Base-by-base conservation (phyloP, 192 early-diverging fungal genomes). In the Backusella sp. region DNA sequence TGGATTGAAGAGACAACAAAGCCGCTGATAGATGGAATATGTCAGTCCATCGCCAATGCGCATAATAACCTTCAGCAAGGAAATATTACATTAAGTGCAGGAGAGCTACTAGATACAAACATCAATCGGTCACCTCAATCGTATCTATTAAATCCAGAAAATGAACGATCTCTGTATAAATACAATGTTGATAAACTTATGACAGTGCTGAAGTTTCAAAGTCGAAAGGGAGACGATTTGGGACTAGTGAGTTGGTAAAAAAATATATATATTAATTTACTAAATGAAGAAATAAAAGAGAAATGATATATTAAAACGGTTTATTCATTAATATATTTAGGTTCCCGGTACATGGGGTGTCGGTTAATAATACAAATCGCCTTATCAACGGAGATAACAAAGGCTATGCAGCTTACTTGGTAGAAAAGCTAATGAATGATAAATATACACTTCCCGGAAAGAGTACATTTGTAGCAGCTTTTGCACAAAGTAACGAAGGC, bases 361-460 rank as follows among this genome's bases (percentile, higher is more conserved):
- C 79, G 4, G 67, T 80, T 17, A 77, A 77, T 37, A 74, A 77
- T 59, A 77, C 76, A 6, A 80, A 80, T 39, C 69, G 41, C 12
- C 56, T 77, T 32, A 66, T 80, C 15, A 77, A 72, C 39, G 75
- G 76, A 11, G 79, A 80, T 67, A 80, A 80, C 37, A 80, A 80
- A 53, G 79, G 79, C 7, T 73, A 66, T 65, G 79, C 79, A 14
- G 69, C 76, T 17, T 77, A 80, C 73, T 17, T 72, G 4, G 28
- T 59, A 35, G 79, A 80, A 59, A 62, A 49, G 2, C 8, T 12
- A 37, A 75, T 77, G 67, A 80, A 80, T 73, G 66, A 36, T 19
- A 56, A 56, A 56, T 19, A 71, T 15, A 73, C 21, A 21, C 14
- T 80, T 14, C 34, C 79, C 9, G 79, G 79, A 0, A 72, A 73